Base-by-base conservation (phyloP, 495 filamentous ascomycete genomes). In the Hypoxylon subgilvum region DNA sequence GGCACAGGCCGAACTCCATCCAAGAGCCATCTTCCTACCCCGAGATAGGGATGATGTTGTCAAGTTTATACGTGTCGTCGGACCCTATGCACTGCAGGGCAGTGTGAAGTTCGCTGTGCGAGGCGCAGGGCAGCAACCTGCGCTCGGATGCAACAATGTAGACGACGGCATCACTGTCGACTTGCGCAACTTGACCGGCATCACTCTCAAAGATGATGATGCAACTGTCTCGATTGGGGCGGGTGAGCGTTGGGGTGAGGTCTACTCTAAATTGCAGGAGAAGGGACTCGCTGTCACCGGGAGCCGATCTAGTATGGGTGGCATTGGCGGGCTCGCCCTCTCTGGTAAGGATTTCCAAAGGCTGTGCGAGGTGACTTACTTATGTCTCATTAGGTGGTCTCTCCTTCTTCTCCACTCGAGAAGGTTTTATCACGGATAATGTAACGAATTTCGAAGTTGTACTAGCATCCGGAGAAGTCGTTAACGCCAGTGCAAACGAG, bases 291-390 rank as follows among this genome's bases (percentile, higher is more conserved):
- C 18, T 13, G 32, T 49, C n/a, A 35, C 54, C 13, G 35, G 45
- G 5, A 19, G 18, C 14, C 21, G 23, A 34, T 44, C 50, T 0
- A 41, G 17, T 3, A 19, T 39, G 50, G n/a, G n/a, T 23, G 50
- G 50, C 16, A 53, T 53, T 12, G 50, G 50, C 3, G 50, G 50
- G n/a, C n/a, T n/a, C n/a, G n/a, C n/a, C n/a, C n/a, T n/a, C n/a
- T 6, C 39, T 53, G 1, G 38, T 18, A 25, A 23, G 13, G 2
- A n/a, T n/a, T n/a, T n/a, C n/a, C 7, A 27, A 41, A 45, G 53
- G 41, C 31, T 47, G 10, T 22, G 14, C 23, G 17, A 34, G 19
- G 14, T 38, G 8, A 27, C 23, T 27, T 27, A 3, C 18, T 17
- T 38, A 9, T 38, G 13, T 38, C 16, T 38, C 2, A 38, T 38